A percentile compares a stretch with the other conserved stretches of the same genome.
phyloP scores from a whole-genome alignment of 2,329 filamentous ascomycete species.

The Hirsutella minnesotensis region DNA sequence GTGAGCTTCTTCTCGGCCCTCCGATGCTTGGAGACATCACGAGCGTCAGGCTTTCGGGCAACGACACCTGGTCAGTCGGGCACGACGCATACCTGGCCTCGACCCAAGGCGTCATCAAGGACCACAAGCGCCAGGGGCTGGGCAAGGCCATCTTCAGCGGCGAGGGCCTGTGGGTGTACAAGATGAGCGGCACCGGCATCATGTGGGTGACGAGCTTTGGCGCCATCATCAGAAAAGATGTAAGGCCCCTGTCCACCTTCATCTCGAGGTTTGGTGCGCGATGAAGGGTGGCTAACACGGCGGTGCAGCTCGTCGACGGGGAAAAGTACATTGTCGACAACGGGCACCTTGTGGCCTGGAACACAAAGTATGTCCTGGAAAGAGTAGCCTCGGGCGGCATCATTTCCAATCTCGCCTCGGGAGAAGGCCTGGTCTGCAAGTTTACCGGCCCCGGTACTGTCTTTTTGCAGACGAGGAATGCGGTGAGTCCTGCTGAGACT shows the following conservation, averaged over 20 bases:
- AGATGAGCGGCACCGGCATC: conserved; percentile 67
- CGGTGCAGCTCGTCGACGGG: conserved; percentile 38
- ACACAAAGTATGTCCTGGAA: conserved; percentile 86
- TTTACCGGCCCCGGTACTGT: conserved; percentile 87
- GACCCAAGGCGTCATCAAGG: conserved; percentile 78
- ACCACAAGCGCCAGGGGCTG: conserved; percentile 76
- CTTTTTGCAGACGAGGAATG: conserved; percentile 85
- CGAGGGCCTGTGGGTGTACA: conserved; percentile 85
- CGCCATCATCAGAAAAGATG: conserved; percentile 88
- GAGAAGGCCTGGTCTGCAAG: conserved; percentile 86
- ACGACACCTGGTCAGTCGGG: conserved; percentile 72
- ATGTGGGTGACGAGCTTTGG: conserved; percentile 90
- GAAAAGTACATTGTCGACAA: conserved; percentile 92
- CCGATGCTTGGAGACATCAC: conserved; percentile 74
- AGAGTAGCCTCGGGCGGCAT: conserved; percentile 83
- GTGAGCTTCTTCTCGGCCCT: conserved; percentile 78
- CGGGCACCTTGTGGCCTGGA: conserved; percentile 91
- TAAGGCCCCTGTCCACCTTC: too few species aligned
- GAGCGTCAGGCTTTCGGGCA: conserved; percentile 59
- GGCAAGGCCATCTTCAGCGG: conserved; percentile 89
- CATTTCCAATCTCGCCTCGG: conserved; percentile 72
- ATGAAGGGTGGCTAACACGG: not conserved
- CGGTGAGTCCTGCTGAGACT: conserved; percentile 35
- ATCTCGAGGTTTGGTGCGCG: not conserved
- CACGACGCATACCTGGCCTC: conserved; percentile 77